Percentiles rank a stretch among this genome's conserved stretches.
These are phyloP conservation scores for Rutstroemia sydowiana DNA, from an alignment of 2,329 filamentous ascomycete genomes.

Conservation along the genomic window DNA sequence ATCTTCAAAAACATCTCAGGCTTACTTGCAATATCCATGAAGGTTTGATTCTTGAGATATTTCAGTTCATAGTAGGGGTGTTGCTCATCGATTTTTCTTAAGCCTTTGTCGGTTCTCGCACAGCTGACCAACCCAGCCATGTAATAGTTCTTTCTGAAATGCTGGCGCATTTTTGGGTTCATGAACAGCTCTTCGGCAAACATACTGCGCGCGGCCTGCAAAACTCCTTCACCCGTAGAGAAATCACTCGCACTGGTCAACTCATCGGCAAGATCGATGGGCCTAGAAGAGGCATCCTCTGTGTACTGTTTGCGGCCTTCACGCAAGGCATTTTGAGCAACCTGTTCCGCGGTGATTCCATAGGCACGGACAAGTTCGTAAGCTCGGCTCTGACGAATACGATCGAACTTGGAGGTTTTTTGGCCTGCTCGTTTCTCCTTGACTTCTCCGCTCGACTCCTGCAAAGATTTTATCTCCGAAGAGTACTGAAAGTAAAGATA, in stretches of 20 bases:
- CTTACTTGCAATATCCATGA: constrained; percentile 69
- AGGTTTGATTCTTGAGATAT: constrained; percentile 84
- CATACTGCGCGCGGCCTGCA: constrained; percentile 75
- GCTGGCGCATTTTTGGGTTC: constrained; percentile 83
- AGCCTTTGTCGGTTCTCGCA: constrained; percentile 84
- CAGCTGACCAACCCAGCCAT: constrained; percentile 79
- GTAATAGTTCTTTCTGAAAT: constrained; percentile 78
- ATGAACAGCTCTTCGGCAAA: constrained; percentile 85
- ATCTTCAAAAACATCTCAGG: constrained; percentile 93
- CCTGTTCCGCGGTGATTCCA: constrained; percentile 79
- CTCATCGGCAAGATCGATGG: constrained; percentile 80
- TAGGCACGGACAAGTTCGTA: constrained; percentile 82
- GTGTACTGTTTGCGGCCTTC: constrained; percentile 73
- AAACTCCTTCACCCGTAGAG: constrained; percentile 64
- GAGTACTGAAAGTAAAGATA: constrained; percentile 94
- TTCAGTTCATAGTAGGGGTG: constrained; percentile 98
- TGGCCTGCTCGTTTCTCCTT: constrained; percentile 71
- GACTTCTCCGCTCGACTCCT: constrained; percentile 52
- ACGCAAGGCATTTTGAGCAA: constrained; percentile 79
- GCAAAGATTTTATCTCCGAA: constrained; percentile 72
- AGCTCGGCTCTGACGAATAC: constrained; percentile 70
- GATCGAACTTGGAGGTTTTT: constrained; percentile 73
- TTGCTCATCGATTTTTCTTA: constrained; percentile 87
- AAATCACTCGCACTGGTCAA: constrained; percentile 66
- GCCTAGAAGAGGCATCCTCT: constrained; percentile 73